Conservation (phyloP, 495 filamentous ascomycete species). For the Neurospora intermedia region DNA sequence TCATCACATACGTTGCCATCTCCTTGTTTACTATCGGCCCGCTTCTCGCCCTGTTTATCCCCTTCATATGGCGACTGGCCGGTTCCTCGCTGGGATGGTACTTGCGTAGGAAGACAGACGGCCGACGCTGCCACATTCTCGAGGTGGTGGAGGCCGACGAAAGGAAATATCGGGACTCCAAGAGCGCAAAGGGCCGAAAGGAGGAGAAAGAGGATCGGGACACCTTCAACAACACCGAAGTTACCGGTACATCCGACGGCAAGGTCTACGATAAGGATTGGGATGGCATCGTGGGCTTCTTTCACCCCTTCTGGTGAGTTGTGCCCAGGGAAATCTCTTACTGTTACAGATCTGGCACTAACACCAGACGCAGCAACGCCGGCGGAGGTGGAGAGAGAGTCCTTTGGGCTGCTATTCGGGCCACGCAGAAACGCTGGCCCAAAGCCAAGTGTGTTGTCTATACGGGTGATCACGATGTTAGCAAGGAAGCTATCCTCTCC, state of each 20-base stretch:
- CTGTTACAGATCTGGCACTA: background rate
- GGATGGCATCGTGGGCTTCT: conserved; percentile 85
- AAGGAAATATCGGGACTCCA: conserved; percentile 32
- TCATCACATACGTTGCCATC: conserved; percentile 12
- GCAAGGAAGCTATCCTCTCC: conserved; percentile 65
- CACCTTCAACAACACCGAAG: conserved; percentile 43
- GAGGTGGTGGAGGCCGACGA: conserved; percentile 51
- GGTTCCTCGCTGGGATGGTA: conserved; percentile 50
- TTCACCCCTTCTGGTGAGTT: conserved; percentile 89
- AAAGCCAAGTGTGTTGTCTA: conserved; percentile 84
- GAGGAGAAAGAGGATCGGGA: conserved; percentile 46
- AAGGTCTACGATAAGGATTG: conserved; percentile 46
- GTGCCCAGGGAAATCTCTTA: background rate
- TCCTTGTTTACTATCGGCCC: conserved; percentile 14
- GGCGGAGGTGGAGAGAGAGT: conserved; percentile 94
- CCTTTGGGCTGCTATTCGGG: conserved; percentile 88
- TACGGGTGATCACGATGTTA: conserved; percentile 83
- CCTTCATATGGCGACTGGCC: conserved; percentile 25
- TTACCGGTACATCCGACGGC: conserved; percentile 40
- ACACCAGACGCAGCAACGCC: conserved; percentile 55
- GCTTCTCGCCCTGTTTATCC: conserved; percentile 21
- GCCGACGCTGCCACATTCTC: conserved; percentile 50
- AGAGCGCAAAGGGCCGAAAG: conserved; percentile 20
- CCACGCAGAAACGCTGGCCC: conserved; percentile 83
- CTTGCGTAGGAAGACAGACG: conserved; percentile 54